phyloP scores from a whole-genome alignment of 1,139 yeast species.

The Keqinozyma sinolaborantium region DNA sequence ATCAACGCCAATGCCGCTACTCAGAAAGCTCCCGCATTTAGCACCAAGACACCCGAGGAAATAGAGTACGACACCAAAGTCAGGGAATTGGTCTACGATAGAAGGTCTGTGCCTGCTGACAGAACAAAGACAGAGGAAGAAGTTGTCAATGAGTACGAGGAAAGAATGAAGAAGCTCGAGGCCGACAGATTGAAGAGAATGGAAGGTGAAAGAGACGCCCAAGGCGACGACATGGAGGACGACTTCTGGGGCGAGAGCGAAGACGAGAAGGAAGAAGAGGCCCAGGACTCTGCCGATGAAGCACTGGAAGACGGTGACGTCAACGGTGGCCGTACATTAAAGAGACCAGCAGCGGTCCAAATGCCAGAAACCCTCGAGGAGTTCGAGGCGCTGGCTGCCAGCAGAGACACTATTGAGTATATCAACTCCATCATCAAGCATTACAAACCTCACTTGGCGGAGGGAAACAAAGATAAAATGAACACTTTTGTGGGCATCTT shows the following conservation, averaged over 20 bases:
- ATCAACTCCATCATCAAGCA: slow-evolving; percentile 55
- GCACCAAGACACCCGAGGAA: slow-evolving; percentile 42
- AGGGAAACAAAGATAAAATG: slow-evolving; percentile 77
- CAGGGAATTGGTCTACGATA: slow-evolving; percentile 75
- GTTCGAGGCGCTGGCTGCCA: slow-evolving; percentile 8
- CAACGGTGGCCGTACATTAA: slow-evolving; percentile 9
- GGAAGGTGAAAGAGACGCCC: slow-evolving; percentile 68
- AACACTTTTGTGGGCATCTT: slow-evolving; percentile 63
- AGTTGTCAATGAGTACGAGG: slow-evolving; percentile 62
- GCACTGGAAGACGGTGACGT: slow-evolving; percentile 20
- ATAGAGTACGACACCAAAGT: slow-evolving; percentile 72
- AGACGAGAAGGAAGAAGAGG: slow-evolving; percentile 34
- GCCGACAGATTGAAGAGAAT: slow-evolving; percentile 77
- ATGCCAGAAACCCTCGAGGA: slow-evolving; percentile 64
- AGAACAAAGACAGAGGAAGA: slow-evolving; percentile 93
- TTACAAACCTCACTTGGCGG: slow-evolving; percentile 74
- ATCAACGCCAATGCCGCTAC: slow-evolving; percentile 18
- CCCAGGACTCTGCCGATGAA: slow-evolving; percentile 21
- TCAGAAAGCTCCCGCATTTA: slow-evolving; percentile 16
- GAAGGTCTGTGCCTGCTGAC: slow-evolving; percentile 93
- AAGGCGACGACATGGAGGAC: slow-evolving; percentile 67
- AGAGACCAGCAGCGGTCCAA: slow-evolving; percentile 15
- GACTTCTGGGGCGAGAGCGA: slow-evolving; percentile 54
- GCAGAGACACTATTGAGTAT: slow-evolving; percentile 34
- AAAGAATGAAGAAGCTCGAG: slow-evolving; percentile 66